phyloP scores from a whole-genome alignment of 192 early-diverging fungal species.

The Irineochytrium annulatum region DNA sequence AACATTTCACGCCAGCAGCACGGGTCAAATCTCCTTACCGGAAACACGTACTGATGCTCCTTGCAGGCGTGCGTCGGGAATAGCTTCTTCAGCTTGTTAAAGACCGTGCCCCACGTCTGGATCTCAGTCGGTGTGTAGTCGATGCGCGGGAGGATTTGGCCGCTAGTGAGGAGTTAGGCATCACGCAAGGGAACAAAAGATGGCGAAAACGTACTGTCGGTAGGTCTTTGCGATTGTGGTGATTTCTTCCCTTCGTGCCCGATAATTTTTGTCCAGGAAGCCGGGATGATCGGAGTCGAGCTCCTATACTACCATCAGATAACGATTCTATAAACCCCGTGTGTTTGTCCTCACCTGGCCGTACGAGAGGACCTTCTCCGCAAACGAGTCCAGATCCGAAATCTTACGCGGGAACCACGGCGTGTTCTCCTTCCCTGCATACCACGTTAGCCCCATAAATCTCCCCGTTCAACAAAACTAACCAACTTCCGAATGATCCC shows the following conservation, averaged over 20 bases:
- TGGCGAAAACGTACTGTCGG: slow-evolving; percentile 31
- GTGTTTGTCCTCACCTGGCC: slow-evolving; percentile 52
- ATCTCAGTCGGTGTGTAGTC: slow-evolving; percentile 78
- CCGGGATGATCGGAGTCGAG: slow-evolving; percentile 83
- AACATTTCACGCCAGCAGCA: background rate
- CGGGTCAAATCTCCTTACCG: slow-evolving; percentile 28
- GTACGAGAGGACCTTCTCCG: slow-evolving; percentile 87
- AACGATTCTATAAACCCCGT: background rate
- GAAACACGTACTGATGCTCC: slow-evolving; percentile 87
- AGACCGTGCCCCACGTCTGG: slow-evolving; percentile 72
- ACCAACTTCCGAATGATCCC: slow-evolving; percentile 40
- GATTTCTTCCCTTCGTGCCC: slow-evolving; percentile 77
- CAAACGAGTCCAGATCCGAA: slow-evolving; percentile 86
- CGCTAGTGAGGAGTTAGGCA: slow-evolving; percentile 39
- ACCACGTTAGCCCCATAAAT: slow-evolving; percentile 2
- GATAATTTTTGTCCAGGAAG: slow-evolving; percentile 80
- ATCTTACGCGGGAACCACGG: slow-evolving; percentile 97
- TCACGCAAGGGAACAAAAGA: background rate
- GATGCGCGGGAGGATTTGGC: slow-evolving; percentile 73
- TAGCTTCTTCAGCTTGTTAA: slow-evolving; percentile 67
- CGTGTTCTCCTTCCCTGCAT: slow-evolving; percentile 31
- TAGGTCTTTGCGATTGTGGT: slow-evolving; percentile 78
- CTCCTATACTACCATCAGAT: slow-evolving; percentile 25
- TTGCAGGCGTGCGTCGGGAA: slow-evolving; percentile 86
- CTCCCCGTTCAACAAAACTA: slow-evolving; percentile 7